Base-by-base conservation (phyloP, 768 basidiomycete genomes). In the Boletus patriciae region DNA sequence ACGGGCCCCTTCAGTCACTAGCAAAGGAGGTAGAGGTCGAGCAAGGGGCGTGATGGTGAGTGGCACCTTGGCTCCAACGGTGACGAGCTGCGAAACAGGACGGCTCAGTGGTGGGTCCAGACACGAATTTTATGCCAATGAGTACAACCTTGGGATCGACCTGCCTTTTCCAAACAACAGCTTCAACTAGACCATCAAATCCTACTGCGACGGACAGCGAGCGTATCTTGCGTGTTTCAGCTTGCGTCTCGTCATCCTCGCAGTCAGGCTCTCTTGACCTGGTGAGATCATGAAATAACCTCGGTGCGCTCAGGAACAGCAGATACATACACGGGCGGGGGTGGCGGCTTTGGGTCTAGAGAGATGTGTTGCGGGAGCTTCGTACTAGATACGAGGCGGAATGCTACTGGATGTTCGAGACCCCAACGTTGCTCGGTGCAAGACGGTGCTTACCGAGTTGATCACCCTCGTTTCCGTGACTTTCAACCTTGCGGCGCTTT, bases 191-290 rank as follows among this genome's bases (percentile, higher is more conserved):
- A 19, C 55, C 62, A 65, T 19, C 63, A 19, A 65, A 63, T 40
- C 80, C 76, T 18, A 83, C 71, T 1, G 82, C 76, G 27, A 70
- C 72, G 6, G 70, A 70, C 53, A 71, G 46, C 2, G 83, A 76
- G 21, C 68, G 75, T 51, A 64, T 63, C 58, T 64, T 67, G 46
- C 84, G 79, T 49, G 73, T 63, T 43, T 72, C 59, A n/a, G 83
- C 83, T 60, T 77, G 73, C 15, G 36, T 60, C 46, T 73, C 66
- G 46, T 65, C 74, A 59, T 85, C 84, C 62, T 85, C 84, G 6
- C 62, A 73, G 31, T 78, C 79, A 1, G 82, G 83, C 52, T 76
- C 80, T 41, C 72, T 74, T 23, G 75, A 76, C 60, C 82, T 83
- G 50, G n/a, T 12, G 21, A 12, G 33, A 50, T 6, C 12, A 27